Base-by-base conservation (phyloP, 2,329 filamentous ascomycete species). In the Aspergillus transmontanensis region DNA sequence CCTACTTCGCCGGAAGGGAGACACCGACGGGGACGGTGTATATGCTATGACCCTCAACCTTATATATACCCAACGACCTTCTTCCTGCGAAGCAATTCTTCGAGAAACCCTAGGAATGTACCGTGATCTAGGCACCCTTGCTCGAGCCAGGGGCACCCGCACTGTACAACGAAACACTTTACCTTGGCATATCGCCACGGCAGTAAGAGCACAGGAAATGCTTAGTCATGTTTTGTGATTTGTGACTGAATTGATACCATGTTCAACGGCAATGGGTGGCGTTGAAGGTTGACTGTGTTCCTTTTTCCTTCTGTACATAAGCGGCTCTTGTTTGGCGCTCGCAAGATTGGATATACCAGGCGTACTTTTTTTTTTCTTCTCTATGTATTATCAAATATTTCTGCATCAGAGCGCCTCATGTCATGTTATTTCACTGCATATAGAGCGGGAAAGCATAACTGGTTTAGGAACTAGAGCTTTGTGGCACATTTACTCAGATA, bases 151-250 rank as follows among this genome's bases (percentile, higher is more conserved):
- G 67, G 80, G 80, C 36, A 77, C 79, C n/a, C 71, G 75, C 53
- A 76, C 77, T 65, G 76, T 78, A 43, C 75, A 77, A 63, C 69
- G 69, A n/a, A 78, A 76, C 58, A 73, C 79, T n/a, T 62, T 83
- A 48, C 82, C 82, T 32, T 83, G 80, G 80, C 82, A 83, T 69
- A 76, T 83, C 61, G 79, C 78, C 34, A 81, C 80, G 0, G 79
- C 79, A 45, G 70, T 79, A 30, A 78, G 75, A 67, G 79, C 78
- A 36, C 78, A 80, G 64, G 75, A 80, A 68, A 69, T 79, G 54
- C 61, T 81, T 63, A 79, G 77, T 66, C 77, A 77, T 72, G 72
- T 78, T 69, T 70, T 80, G 63, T 81, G 67, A 76, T 64, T 32
- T 41, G 50, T 54, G 30, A 32, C 46, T 51, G 36, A 41, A 53